These are phyloP conservation scores for Plantago major DNA, from an alignment of 257 asterid genomes.

Conservation along the genomic window DNA sequence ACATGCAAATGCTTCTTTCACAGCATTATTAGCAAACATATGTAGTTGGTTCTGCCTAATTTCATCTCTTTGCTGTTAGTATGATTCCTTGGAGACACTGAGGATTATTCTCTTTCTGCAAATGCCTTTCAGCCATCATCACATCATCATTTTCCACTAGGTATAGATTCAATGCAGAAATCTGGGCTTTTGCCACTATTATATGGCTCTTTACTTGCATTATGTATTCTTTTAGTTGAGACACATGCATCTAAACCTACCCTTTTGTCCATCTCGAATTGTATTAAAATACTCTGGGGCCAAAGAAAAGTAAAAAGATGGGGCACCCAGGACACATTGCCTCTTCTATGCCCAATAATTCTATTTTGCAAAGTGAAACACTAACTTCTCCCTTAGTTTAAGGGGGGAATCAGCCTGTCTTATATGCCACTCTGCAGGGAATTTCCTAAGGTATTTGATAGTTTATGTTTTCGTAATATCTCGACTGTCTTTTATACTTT, in stretches of 20 bases:
- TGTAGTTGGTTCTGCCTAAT: background rate
- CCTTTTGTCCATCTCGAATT: conserved; percentile 7
- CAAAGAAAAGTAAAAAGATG: conserved; percentile 4
- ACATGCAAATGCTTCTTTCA: background rate
- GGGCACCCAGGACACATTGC: too few relatives aligned
- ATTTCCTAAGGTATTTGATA: too few relatives aligned
- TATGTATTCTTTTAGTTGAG: conserved; percentile 12
- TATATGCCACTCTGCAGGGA: too few relatives aligned
- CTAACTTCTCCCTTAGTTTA: too few relatives aligned
- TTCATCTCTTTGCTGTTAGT: background rate
- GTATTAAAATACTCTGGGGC: conserved; percentile 17
- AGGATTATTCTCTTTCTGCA: conserved; percentile 16
- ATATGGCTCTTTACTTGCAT: conserved; percentile 13
- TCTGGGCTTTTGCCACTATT: conserved; percentile 24
- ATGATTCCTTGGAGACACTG: background rate
- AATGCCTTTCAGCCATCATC: conserved; percentile 23
- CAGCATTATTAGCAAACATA: background rate
- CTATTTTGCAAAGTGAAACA: background rate
- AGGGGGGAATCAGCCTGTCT: too few relatives aligned
- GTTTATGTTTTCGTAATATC: too few relatives aligned
- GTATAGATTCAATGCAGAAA: conserved; percentile 6
- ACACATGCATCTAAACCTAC: conserved; percentile 17
- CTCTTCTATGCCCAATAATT: background rate
- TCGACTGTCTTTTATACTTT: too few relatives aligned
- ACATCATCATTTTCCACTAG: conserved; percentile 11